Base-by-base conservation (phyloP, 176 grass and related monocot species). In the Rhynchospora pubera region DNA sequence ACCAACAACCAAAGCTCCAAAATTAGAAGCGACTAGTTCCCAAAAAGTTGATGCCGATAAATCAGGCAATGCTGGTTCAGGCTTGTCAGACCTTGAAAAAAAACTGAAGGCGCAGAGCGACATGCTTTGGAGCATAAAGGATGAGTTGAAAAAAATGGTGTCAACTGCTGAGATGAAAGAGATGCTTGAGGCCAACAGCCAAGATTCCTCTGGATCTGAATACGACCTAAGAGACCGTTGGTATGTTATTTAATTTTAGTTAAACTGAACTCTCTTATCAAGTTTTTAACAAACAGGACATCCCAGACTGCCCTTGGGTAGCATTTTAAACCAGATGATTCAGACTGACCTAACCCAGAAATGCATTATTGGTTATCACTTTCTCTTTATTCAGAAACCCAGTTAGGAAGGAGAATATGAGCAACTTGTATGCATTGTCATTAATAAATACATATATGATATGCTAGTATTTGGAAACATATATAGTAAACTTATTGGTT, bases 171-270 rank as follows among this genome's bases (percentile, higher is more conserved):
- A 97, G 86, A 84, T 97, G 79, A 89, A 83, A 81, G 90, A 93
- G 46, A 89, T 97, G 87, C 92, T 97, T 84, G 90, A 97, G 86
- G 84, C 76, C 83, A 97, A 97, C 86, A 89, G 78, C 60, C 95
- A 97, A 73, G 92, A 89, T 93, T 82, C 89, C 65, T 85, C 89
- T 79, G 95, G 92, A 75, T 91, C 95, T 68, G 92, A 93, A 87
- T 81, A 88, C 57, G 81, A 89, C 64, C 90, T 97, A 57, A 85
- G 93, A 80, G 95, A 97, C 14, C 74, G 84, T 62, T 97, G 95
- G 92, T 97, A 93, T 85, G 58, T 57, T 81, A 84, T 62, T 44
- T n/a, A n/a, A 65, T 82, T 47, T 71, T 81, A 57, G 19, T 78
- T 57, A 57, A 78, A 23, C 55, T 30, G 62, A 60, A 13, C 47